A percentile compares a stretch with the other conserved stretches of the same genome.
phyloP scores from a whole-genome alignment of 1,139 yeast genomes.

The Sugiyamaella xylanicola region DNA sequence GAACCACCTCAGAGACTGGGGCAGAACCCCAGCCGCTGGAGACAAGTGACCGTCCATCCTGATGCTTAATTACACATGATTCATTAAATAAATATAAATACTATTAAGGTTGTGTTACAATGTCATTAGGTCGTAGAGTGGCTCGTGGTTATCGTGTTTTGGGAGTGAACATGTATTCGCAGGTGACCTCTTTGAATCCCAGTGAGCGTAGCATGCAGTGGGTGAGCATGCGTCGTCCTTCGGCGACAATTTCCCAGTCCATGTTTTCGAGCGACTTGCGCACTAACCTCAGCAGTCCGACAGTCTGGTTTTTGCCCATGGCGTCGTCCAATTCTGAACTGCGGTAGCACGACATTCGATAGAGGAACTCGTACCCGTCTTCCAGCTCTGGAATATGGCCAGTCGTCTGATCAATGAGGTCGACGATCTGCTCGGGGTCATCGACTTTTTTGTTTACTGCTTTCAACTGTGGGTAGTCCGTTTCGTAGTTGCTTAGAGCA shows the following conservation, averaged over 20 bases:
- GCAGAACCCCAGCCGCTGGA: too few relatives aligned
- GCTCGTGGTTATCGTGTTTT: constrained; percentile 5
- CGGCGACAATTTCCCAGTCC: constrained; percentile 40
- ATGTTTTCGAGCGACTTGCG: constrained; percentile 34
- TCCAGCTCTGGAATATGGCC: constrained; percentile 27
- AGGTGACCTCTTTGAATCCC: constrained; percentile 35
- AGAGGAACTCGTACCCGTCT: constrained; percentile 34
- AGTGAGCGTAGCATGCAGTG: constrained; percentile 41
- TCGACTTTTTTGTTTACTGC: constrained; percentile 16
- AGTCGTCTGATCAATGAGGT: constrained; percentile 19
- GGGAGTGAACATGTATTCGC: constrained; percentile 34
- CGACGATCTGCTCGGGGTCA: constrained; percentile 23
- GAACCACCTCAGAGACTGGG: too few relatives aligned
- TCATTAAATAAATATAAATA: constrained; percentile 3
- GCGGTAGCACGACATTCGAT: constrained; percentile 31
- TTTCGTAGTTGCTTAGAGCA: constrained; percentile 25
- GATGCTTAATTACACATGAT: constrained; percentile 3
- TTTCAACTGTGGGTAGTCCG: constrained; percentile 16
- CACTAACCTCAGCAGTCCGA: constrained; percentile 41
- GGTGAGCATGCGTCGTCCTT: constrained; percentile 37
- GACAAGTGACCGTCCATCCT: too few relatives aligned
- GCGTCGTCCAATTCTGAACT: constrained; percentile 30
- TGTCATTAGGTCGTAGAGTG: neutral
- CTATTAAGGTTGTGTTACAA: constrained; percentile 1
- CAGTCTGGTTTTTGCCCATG: constrained; percentile 35